Conservation (phyloP, 306 rosid species). For the Rosa rugosa region DNA sequence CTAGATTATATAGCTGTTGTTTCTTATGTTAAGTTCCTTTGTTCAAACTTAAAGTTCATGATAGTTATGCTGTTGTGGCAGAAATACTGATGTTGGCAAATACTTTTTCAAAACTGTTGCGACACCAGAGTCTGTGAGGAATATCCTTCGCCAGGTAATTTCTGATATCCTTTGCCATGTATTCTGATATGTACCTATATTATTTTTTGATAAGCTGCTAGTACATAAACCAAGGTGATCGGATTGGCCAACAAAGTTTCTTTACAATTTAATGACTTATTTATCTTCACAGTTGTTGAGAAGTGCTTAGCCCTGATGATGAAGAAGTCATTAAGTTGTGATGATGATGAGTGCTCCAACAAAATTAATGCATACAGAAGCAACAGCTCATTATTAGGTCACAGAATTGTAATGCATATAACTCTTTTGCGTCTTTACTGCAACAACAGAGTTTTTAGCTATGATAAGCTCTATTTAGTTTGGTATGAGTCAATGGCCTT, state of each 20-base stretch:
- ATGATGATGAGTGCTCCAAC: background rate
- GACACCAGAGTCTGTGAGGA: constrained; percentile 76
- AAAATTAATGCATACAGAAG: background rate
- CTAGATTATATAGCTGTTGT: constrained; percentile 9
- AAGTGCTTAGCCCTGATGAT: background rate
- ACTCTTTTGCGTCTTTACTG: background rate
- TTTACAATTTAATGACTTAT: background rate
- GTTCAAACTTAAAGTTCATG: constrained; percentile 23
- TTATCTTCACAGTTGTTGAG: background rate
- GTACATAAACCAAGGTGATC: background rate
- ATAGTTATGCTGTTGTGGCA: constrained; percentile 37
- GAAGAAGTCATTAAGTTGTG: background rate
- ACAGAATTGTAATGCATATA: background rate
- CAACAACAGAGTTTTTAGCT: background rate
- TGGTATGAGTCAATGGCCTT: background rate
- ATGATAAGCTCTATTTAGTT: background rate
- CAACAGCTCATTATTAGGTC: background rate
- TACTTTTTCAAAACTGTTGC: constrained; percentile 66
- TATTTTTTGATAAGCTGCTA: background rate
- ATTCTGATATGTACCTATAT: background rate
- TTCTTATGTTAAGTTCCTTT: constrained; percentile 8
- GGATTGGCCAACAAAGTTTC: background rate
- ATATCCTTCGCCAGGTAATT: constrained; percentile 83
- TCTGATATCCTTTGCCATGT: constrained; percentile 7
- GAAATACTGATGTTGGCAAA: constrained; percentile 77